Percentiles rank a stretch among this genome's conserved stretches.
Conservation (phyloP, 768 basidiomycete species). For the Phanerochaete carnosa region DNA sequence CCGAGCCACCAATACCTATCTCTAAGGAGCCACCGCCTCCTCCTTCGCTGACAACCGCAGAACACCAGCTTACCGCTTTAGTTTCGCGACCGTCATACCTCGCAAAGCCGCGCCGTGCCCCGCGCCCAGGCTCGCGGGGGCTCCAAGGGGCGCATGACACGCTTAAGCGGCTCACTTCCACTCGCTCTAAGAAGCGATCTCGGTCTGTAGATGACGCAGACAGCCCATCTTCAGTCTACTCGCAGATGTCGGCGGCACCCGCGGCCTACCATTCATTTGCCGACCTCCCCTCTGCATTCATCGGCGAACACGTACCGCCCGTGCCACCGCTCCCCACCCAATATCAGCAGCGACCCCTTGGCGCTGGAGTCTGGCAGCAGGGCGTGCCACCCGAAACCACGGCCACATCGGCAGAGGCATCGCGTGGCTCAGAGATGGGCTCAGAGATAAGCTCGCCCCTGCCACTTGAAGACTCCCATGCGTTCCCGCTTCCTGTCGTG, state of each 20-base stretch:
- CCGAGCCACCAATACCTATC: background rate
- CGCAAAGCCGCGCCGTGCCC: conserved; percentile 5
- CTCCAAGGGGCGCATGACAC: background rate
- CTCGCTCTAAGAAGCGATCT: background rate
- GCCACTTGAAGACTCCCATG: background rate
- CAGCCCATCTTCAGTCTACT: conserved; percentile 11
- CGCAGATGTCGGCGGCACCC: conserved; percentile 8
- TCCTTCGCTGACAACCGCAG: background rate
- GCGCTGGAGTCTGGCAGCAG: background rate
- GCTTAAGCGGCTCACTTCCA: conserved; percentile 2
- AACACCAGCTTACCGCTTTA: background rate
- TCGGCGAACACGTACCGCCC: background rate
- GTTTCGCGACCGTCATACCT: conserved; percentile 6
- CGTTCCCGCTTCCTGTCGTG: background rate
- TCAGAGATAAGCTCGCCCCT: background rate
- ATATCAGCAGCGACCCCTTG: background rate
- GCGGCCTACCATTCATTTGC: background rate
- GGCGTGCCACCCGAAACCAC: background rate
- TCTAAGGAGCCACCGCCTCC: background rate
- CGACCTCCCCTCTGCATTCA: background rate
- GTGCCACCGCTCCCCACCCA: background rate
- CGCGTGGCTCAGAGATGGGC: background rate
- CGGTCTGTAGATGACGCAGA: background rate
- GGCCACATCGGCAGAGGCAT: background rate
- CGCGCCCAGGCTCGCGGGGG: background rate